phyloP scores from a whole-genome alignment of 108 stramenopile species.

The Nitzschia sp. region DNA sequence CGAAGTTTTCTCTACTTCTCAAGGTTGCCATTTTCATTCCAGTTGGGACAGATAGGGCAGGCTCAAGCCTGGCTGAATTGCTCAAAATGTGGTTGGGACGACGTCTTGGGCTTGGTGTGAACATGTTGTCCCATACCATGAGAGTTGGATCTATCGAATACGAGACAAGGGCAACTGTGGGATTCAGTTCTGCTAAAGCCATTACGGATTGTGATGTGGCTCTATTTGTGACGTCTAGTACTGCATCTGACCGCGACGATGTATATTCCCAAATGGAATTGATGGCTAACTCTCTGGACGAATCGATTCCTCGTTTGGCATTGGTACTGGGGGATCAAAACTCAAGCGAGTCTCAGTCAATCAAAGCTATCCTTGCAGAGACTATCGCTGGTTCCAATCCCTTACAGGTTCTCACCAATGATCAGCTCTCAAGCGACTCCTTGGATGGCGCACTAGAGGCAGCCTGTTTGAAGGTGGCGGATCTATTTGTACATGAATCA shows the following conservation, averaged over 20 bases:
- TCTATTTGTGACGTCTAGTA: slow-evolving; percentile 32
- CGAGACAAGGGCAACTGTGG: slow-evolving; percentile 22
- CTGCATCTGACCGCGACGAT: slow-evolving; percentile 4
- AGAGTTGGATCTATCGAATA: background rate
- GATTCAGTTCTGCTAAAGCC: background rate
- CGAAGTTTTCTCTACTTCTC: slow-evolving; percentile 24
- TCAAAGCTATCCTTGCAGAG: slow-evolving; percentile 11
- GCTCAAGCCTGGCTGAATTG: slow-evolving; percentile 15
- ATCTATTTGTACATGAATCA: slow-evolving; percentile 24
- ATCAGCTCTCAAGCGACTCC: slow-evolving; percentile 1
- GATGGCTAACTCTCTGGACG: slow-evolving; percentile 11
- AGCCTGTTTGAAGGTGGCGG: slow-evolving; percentile 9
- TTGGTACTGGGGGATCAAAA: slow-evolving; percentile 14
- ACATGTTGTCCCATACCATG: background rate
- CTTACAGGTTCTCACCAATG: slow-evolving; percentile 14
- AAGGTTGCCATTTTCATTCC: slow-evolving; percentile 38
- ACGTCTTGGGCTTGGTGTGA: slow-evolving; percentile 17
- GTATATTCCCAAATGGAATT: background rate
- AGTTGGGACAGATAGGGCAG: background rate
- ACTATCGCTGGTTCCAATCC: slow-evolving; percentile 2
- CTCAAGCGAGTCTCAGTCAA: background rate
- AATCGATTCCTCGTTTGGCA: slow-evolving; percentile 22
- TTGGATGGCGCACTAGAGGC: slow-evolving; percentile 20
- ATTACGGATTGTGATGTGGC: slow-evolving; percentile 31
- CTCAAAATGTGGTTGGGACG: slow-evolving; percentile 27